A percentile compares a stretch with the other conserved stretches of the same genome.
These are phyloP conservation scores for Chenopodium suecicum DNA, from an alignment of 148 eudicot genomes.

Conservation along the genomic window DNA sequence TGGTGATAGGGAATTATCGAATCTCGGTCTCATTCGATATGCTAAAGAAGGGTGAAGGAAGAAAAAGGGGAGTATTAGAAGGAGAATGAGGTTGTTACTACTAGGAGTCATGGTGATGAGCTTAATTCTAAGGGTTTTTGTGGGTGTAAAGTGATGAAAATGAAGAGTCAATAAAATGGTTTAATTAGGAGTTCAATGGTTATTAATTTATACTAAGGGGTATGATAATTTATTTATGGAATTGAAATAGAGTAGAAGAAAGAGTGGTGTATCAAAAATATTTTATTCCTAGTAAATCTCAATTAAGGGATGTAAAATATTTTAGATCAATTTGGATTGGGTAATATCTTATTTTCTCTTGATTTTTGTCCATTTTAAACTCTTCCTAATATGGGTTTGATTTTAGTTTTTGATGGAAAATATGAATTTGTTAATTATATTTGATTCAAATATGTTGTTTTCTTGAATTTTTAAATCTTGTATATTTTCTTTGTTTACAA, in stretches of 20 bases:
- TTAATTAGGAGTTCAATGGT: neutral
- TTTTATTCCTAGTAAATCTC: neutral
- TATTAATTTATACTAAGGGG: neutral
- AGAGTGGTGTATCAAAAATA: neutral
- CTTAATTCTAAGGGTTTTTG: neutral
- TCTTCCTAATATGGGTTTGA: neutral
- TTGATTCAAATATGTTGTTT: neutral
- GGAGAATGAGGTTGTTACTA: neutral
- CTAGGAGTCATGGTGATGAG: neutral
- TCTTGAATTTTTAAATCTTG: neutral
- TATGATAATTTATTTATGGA: neutral
- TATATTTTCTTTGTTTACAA: no score
- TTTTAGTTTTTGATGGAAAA: no score
- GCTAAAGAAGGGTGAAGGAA: neutral
- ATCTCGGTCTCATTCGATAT: neutral
- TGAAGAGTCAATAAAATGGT: neutral
- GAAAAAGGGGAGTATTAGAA: neutral
- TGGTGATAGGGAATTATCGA: neutral
- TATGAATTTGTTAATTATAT: no score
- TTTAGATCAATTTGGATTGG: neutral
- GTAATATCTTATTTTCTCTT: neutral
- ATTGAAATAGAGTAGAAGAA: neutral
- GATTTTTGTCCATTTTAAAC: conserved; percentile 3
- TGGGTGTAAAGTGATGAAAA: neutral
- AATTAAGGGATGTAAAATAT: neutral